A percentile compares a stretch with the other conserved stretches of the same genome.
Conservation (phyloP, 108 stramenopile genomes). For the Cylindrotheca closterium region DNA sequence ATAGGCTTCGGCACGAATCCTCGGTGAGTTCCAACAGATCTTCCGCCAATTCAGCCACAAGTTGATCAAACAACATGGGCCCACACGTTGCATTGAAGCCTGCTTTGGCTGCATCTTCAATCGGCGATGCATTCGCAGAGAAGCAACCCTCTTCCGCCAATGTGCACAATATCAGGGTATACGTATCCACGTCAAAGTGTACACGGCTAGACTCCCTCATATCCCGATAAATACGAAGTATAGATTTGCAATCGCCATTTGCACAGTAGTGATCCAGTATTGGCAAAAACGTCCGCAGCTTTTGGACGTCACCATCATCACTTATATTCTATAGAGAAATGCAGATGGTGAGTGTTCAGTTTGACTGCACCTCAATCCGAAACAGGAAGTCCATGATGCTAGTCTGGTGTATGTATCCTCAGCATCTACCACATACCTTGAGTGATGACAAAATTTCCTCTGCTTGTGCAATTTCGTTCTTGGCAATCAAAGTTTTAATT, state of each 20-base stretch:
- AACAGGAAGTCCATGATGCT: too few relatives aligned
- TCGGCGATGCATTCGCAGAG: conserved; percentile 30
- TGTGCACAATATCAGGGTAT: conserved; percentile 52
- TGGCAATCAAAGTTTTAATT: conserved; percentile 59
- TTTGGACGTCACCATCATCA: background rate
- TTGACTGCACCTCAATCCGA: too few relatives aligned
- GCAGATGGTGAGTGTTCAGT: too few relatives aligned
- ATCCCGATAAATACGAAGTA: conserved; percentile 50
- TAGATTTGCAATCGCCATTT: conserved; percentile 45
- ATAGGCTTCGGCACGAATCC: conserved; percentile 56
- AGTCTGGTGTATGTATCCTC: too few relatives aligned
- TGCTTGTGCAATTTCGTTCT: conserved; percentile 61
- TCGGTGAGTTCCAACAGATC: conserved; percentile 72
- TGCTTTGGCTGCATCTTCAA: conserved; percentile 23
- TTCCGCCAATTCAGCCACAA: conserved; percentile 64
- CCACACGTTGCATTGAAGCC: conserved; percentile 48
- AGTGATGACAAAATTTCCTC: conserved; percentile 53
- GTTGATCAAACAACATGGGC: conserved; percentile 68
- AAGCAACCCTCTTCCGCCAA: conserved; percentile 71
- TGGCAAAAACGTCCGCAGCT: conserved; percentile 79
- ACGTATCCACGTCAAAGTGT: conserved; percentile 67
- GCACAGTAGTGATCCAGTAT: conserved; percentile 66
- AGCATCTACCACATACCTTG: background rate
- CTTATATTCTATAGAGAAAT: background rate
- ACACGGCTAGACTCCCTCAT: conserved; percentile 60